Evolutionary conservation across 129 eudicot species (phyloP).

Genomic region (Mikania micrantha): DNA sequence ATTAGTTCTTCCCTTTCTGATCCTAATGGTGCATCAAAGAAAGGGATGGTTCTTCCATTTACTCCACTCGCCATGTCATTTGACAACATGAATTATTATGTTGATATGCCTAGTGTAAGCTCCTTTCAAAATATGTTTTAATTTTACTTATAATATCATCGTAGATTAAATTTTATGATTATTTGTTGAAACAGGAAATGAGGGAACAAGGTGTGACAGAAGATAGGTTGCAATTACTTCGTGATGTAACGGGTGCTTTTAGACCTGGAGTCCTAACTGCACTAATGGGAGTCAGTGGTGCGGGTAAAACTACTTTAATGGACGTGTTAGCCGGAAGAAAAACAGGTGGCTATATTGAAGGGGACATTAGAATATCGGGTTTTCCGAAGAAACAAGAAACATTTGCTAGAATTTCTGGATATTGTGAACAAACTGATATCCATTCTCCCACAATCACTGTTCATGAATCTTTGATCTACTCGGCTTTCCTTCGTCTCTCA

Average conservation of each 20-base stretch:
- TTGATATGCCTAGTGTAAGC: slow-evolving; percentile 55
- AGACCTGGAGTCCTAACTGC: slow-evolving; percentile 61
- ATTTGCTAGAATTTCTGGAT: slow-evolving; percentile 44
- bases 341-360: slow-evolving; percentile 44
- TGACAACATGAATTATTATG: slow-evolving; percentile 38
- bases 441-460: slow-evolving; percentile 47
- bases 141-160: neutral
- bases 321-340: slow-evolving; percentile 62
- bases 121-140: neutral
- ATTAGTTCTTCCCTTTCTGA: neutral
- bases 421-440: slow-evolving; percentile 52
- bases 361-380: slow-evolving; percentile 45
- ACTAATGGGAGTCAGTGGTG: slow-evolving; percentile 61
- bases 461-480: slow-evolving; percentile 42
- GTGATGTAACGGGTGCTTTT: slow-evolving; percentile 45
- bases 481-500: slow-evolving; percentile 51
- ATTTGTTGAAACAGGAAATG: slow-evolving; percentile 32
- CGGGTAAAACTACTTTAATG: slow-evolving; percentile 57
- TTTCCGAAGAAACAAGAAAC: slow-evolving; percentile 44
- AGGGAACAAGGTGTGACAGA: slow-evolving; percentile 31
- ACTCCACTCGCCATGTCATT: slow-evolving; percentile 53
- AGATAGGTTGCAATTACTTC: slow-evolving; percentile 32
- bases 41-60: slow-evolving; percentile 61
- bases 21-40: slow-evolving; percentile 26
- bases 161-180: neutral